These are phyloP conservation scores for Alternaria triticina DNA, from an alignment of 2,329 filamentous ascomycete genomes.

Conservation along the genomic window DNA sequence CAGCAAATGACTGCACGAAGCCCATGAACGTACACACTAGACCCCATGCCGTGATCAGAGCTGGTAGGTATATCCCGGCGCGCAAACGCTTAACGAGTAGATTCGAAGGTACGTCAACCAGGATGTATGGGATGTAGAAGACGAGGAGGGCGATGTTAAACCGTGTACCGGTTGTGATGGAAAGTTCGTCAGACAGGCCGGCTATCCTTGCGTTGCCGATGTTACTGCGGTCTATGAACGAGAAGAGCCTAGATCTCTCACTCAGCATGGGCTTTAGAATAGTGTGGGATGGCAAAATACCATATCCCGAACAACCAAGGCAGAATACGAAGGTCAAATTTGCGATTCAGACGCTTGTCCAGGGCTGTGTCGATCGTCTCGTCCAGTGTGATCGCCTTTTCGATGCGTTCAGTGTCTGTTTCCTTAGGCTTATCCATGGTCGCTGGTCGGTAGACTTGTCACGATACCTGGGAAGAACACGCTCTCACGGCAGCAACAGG, in stretches of 20 bases:
- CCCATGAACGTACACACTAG: slow-evolving; percentile 50
- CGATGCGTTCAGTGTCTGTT: slow-evolving; percentile 1
- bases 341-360: slow-evolving; percentile 48
- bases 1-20: slow-evolving; percentile 50
- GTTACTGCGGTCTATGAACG: slow-evolving; percentile 55
- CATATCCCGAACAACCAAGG: slow-evolving; percentile 56
- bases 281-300: slow-evolving; percentile 9
- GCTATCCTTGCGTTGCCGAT: slow-evolving; percentile 54
- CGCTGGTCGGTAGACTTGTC: not conserved
- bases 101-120: slow-evolving; percentile 51
- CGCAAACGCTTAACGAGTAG: slow-evolving; percentile 50
- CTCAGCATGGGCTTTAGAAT: not conserved
- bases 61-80: slow-evolving; percentile 51
- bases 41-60: slow-evolving; percentile 50
- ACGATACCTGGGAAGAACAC: not conserved
- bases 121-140: slow-evolving; percentile 55
- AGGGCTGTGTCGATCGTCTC: slow-evolving; percentile 15
- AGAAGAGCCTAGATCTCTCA: slow-evolving; percentile 41
- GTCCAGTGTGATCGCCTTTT: not conserved
- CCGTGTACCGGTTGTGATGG: slow-evolving; percentile 46
- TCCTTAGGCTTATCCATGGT: slow-evolving; percentile 1
- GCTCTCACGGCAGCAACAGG: not conserved
- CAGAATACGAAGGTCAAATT: slow-evolving; percentile 53
- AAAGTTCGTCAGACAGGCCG: slow-evolving; percentile 49
- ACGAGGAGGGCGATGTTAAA: slow-evolving; percentile 54